These are phyloP conservation scores for Lactarius evosmus DNA, from an alignment of 768 basidiomycete genomes.

Conservation along the genomic window DNA sequence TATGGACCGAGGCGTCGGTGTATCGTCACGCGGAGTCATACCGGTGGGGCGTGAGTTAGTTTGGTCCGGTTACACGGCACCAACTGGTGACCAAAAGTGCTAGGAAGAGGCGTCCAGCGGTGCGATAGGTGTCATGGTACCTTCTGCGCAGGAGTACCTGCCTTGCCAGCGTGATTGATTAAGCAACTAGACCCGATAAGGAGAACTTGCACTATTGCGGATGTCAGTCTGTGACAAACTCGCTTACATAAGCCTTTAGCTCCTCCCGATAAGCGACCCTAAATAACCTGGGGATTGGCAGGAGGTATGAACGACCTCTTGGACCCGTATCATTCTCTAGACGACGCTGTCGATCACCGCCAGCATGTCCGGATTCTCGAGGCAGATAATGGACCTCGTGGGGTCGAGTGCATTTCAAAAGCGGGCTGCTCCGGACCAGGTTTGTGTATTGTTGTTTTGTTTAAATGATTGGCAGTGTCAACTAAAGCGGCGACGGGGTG, in stretches of 20 bases:
- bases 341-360: background rate
- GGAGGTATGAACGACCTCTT: background rate
- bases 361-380: slow-evolving; percentile 20
- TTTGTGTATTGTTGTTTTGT: background rate
- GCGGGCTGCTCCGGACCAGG: slow-evolving; percentile 27
- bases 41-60: background rate
- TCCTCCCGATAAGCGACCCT: background rate
- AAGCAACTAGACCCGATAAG: background rate
- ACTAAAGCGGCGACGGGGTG: too few species aligned
- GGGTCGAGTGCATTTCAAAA: background rate
- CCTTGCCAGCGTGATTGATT: too few species aligned
- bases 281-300: background rate
- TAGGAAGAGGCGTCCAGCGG: background rate
- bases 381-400: slow-evolving; percentile 9
- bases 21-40: background rate
- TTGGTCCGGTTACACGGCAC: background rate
- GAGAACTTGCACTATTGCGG: background rate
- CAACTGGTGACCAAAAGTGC: background rate
- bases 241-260: too few species aligned
- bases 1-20: background rate
- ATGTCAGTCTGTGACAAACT: background rate
- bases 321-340: background rate
- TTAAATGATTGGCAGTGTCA: too few species aligned
- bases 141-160: too few species aligned
- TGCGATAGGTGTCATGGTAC: background rate